Percentiles rank a stretch among this genome's conserved stretches.
These are phyloP conservation scores for Jasminum sambac DNA, from an alignment of 257 asterid species.

Conservation along the genomic window DNA sequence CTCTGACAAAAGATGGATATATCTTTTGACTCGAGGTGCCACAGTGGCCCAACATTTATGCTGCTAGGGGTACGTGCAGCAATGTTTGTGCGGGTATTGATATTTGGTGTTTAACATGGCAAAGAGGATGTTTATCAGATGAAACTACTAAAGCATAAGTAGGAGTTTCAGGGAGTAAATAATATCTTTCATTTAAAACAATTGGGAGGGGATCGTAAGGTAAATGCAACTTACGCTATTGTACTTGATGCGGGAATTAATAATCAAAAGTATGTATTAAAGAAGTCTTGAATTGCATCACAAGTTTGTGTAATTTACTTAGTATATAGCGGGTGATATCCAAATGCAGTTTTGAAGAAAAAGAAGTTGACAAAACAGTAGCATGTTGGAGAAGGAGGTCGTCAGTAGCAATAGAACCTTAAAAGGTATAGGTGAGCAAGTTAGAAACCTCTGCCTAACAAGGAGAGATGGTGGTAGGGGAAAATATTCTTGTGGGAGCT, in stretches of 20 bases:
- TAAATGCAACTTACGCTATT: not conserved
- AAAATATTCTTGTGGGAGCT: no score
- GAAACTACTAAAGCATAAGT: not conserved
- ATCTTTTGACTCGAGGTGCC: not conserved
- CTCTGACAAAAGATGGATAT: not conserved
- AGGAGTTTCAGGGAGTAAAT: not conserved
- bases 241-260: not conserved
- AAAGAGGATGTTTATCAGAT: not conserved
- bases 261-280: not conserved
- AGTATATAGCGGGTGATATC: no score
- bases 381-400: no score
- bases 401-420: no score
- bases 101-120: not conserved
- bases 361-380: no score
- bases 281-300: not conserved
- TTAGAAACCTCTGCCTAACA: no score
- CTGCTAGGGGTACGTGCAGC: not conserved
- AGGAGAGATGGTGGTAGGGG: no score
- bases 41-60: not conserved
- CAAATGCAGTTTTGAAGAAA: no score
- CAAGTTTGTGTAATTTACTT: no score
- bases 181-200: not conserved
- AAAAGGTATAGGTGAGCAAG: no score
- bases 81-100: no score
- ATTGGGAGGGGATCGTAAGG: not conserved